Evolutionary conservation across 495 filamentous ascomycete genomes (phyloP).

Genomic region (Penicillium salamii): DNA sequence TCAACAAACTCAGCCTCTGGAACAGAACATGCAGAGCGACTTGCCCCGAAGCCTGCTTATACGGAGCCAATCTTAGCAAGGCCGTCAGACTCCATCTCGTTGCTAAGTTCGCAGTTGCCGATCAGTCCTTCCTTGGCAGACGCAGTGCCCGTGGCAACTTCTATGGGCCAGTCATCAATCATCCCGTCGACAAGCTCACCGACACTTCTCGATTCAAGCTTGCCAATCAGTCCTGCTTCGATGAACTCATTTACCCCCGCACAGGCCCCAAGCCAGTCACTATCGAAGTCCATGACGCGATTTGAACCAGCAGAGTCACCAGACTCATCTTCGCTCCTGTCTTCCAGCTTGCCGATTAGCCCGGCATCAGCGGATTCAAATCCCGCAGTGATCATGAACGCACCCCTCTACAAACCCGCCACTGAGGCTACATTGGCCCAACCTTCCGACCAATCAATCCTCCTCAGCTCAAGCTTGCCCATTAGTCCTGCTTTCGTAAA

Average conservation of each 20-base stretch:
- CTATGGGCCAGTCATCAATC: background rate
- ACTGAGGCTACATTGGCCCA: background rate
- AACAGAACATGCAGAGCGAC: background rate
- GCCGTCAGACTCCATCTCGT: background rate
- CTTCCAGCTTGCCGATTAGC: background rate
- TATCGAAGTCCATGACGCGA: background rate
- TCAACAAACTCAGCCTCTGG: background rate
- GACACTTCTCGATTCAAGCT: background rate
- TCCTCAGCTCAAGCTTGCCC: background rate
- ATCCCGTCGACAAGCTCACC: too few relatives aligned
- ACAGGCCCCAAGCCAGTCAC: background rate
- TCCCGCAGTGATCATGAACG: background rate
- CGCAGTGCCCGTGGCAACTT: background rate
- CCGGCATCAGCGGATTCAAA: background rate
- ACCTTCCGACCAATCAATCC: background rate
- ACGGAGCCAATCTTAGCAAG: background rate
- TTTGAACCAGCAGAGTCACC: background rate
- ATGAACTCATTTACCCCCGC: background rate
- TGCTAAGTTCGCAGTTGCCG: background rate
- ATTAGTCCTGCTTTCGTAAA: conserved; percentile 1
- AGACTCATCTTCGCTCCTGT: background rate
- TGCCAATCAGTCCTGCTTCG: background rate
- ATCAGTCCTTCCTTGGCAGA: background rate
- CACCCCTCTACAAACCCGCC: background rate
- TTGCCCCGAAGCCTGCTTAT: background rate